phyloP scores from a whole-genome alignment of 1,284 basidiomycete species.

The Ceratobasidium sp. region DNA sequence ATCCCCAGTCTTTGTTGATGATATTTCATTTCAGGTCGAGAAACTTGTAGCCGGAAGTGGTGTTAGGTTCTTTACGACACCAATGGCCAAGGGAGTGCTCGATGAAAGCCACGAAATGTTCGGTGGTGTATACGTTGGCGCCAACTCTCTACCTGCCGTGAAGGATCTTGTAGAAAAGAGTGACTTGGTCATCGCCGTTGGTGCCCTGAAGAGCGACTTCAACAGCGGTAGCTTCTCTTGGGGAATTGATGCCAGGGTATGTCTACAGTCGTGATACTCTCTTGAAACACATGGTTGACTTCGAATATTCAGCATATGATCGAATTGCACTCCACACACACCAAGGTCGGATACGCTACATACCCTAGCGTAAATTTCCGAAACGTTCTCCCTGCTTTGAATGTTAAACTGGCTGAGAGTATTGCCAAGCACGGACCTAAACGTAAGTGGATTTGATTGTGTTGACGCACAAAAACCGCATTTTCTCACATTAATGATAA shows the following conservation, averaged over 20 bases:
- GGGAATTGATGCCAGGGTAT: conserved; percentile 10
- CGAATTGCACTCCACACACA: conserved; percentile 85
- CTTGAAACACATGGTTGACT: neutral
- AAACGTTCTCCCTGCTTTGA: conserved; percentile 53
- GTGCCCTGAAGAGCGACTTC: conserved; percentile 85
- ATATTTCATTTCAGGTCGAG: conserved; percentile 52
- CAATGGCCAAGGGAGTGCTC: conserved; percentile 89
- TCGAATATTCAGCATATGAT: conserved; percentile 48
- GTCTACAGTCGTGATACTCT: neutral
- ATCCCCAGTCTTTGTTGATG: neutral
- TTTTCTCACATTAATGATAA: no score
- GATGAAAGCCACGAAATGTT: conserved; percentile 84
- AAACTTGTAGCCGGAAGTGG: conserved; percentile 74
- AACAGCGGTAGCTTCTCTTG: conserved; percentile 89
- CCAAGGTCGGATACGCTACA: conserved; percentile 57
- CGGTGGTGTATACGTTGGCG: conserved; percentile 88
- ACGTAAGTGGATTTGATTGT: conserved; percentile 44
- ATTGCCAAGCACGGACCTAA: conserved; percentile 43
- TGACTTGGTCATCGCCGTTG: conserved; percentile 85
- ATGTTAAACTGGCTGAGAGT: conserved; percentile 49
- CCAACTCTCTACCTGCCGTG: conserved; percentile 73
- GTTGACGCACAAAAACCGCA: neutral
- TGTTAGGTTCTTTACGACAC: conserved; percentile 80
- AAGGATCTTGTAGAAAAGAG: conserved; percentile 81
- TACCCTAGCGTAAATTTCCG: conserved; percentile 57